These are phyloP conservation scores for Pythium monospermum DNA, from an alignment of 352 stramenopile species.

Conservation along the genomic window DNA sequence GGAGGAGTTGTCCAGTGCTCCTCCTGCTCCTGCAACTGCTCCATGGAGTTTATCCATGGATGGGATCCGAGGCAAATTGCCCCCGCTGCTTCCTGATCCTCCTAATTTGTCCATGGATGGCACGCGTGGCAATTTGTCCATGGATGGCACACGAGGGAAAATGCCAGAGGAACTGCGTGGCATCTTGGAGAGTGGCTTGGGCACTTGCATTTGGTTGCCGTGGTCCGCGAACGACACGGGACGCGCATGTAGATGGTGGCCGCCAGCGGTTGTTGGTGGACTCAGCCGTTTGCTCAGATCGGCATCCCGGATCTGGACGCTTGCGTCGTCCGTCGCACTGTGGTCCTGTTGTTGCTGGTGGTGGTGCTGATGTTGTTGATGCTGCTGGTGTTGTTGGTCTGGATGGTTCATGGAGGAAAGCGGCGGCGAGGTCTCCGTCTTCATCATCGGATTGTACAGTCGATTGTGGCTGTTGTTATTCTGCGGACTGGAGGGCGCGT, in stretches of 20 bases:
- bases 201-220: constrained; percentile 65
- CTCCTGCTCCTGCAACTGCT: no score
- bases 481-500: constrained; percentile 43
- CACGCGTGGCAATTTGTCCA: constrained; percentile 56
- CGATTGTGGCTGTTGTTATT: no score
- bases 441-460: no score
- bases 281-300: constrained; percentile 35
- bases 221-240: constrained; percentile 18
- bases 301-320: constrained; percentile 19
- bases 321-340: no score
- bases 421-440: no score
- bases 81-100: no score
- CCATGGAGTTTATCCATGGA: constrained; percentile 69
- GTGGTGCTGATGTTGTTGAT: neutral
- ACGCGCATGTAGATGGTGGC: neutral
- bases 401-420: no score
- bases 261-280: constrained; percentile 16
- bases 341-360: neutral
- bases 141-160: constrained; percentile 70
- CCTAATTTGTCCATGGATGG: constrained; percentile 62
- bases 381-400: no score
- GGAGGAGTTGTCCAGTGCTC: no score
- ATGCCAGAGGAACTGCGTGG: constrained; percentile 72
- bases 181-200: constrained; percentile 77
- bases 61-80: constrained; percentile 53